phyloP scores from a whole-genome alignment of 257 asterid species.

The Lantana camara region DNA sequence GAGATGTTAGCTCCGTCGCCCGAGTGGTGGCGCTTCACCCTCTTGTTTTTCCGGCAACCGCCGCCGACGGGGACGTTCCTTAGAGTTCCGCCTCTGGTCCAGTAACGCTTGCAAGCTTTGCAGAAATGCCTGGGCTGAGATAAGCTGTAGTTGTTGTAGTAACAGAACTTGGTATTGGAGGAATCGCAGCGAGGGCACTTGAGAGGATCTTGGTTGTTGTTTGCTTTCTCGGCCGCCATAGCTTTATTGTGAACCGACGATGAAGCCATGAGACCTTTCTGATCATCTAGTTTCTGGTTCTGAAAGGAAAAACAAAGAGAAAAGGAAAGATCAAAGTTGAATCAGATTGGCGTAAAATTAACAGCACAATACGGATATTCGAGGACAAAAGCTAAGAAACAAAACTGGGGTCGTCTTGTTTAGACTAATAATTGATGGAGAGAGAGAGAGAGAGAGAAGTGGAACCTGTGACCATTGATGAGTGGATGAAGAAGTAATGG shows the following conservation, averaged over 20 bases:
- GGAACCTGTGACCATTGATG: conserved; percentile 71
- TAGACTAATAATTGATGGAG: conserved; percentile 54
- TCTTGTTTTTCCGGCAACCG: conserved; percentile 58
- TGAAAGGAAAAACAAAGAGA: conserved; percentile 33
- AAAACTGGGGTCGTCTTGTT: conserved; percentile 57
- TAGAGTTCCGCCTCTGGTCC: conserved; percentile 68
- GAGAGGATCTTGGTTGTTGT: conserved; percentile 42
- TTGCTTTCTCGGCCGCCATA: conserved; percentile 29
- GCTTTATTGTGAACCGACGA: conserved; percentile 27
- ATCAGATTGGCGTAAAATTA: conserved; percentile 42
- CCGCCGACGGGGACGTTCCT: conserved; percentile 71
- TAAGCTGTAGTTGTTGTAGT: conserved; percentile 64
- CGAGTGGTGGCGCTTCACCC: conserved; percentile 37
- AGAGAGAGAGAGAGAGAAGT: conserved; percentile 41
- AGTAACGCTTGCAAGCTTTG: conserved; percentile 64
- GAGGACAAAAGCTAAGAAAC: conserved; percentile 79
- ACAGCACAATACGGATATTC: conserved; percentile 62
- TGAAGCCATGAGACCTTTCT: conserved; percentile 43
- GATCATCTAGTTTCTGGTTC: conserved; percentile 50
- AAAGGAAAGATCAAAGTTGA: not conserved
- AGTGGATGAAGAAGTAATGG: conserved; percentile 52
- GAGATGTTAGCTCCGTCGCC: conserved; percentile 9
- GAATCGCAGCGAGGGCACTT: conserved; percentile 70
- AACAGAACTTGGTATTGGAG: conserved; percentile 59
- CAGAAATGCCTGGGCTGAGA: conserved; percentile 73